Evolutionary conservation across 1,139 yeast species (phyloP).

Genomic region (Lodderomyces theae): DNA sequence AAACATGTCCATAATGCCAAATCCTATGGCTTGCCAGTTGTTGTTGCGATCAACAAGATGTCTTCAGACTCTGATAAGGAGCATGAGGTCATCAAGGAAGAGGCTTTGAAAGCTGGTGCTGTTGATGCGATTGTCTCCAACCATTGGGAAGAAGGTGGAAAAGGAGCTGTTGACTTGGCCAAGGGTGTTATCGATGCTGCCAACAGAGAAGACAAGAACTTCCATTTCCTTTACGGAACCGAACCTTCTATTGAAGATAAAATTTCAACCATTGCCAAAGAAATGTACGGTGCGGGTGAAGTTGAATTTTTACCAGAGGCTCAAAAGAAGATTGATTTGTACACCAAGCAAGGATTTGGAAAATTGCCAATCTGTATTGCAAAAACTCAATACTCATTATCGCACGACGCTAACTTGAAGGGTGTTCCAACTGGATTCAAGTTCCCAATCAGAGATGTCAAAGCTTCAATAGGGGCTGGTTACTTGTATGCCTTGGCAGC

Average conservation of each 20-base stretch:
- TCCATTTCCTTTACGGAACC: constrained; percentile 72
- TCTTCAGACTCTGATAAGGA: constrained; percentile 81
- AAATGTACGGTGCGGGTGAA: constrained; percentile 93
- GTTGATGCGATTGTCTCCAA: constrained; percentile 88
- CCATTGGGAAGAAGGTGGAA: constrained; percentile 99
- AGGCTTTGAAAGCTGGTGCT: constrained; percentile 92
- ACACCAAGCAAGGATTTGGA: constrained; percentile 88
- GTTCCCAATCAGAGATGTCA: constrained; percentile 91
- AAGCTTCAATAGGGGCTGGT: constrained; percentile 96
- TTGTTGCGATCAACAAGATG: constrained; percentile 94
- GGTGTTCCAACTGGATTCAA: constrained; percentile 95
- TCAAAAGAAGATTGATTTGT: constrained; percentile 74
- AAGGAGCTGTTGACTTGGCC: constrained; percentile 88
- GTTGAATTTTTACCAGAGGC: constrained; percentile 88
- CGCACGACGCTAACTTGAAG: constrained; percentile 90
- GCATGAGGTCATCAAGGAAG: constrained; percentile 79
- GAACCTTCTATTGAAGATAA: constrained; percentile 76
- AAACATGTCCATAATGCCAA: constrained; percentile 90
- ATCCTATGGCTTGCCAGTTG: constrained; percentile 87
- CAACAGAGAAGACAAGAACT: constrained; percentile 47
- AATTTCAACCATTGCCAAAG: constrained; percentile 76
- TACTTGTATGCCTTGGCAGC: constrained; percentile 96
- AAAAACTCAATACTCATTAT: constrained; percentile 93
- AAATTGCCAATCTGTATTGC: constrained; percentile 95
- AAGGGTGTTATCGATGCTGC: constrained; percentile 79